Evolutionary conservation across 73 alveolate species (phyloP).

Genomic region (Breviolum minutum): DNA sequence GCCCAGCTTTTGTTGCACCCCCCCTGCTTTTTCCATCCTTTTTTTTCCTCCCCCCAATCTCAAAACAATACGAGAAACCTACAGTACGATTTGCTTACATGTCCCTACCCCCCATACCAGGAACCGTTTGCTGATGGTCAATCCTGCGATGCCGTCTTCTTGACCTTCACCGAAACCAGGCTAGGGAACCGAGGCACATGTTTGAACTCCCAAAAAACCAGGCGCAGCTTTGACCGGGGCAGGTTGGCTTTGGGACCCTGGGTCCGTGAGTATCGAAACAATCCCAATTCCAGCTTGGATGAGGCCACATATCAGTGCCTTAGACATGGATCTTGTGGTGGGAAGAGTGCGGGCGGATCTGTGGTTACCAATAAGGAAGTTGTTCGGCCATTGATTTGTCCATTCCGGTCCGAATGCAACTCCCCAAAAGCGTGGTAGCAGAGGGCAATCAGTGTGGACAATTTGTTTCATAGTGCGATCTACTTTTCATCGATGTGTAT

Average conservation of each 20-base stretch:
- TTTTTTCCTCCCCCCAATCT: no score
- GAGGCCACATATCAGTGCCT: conserved; percentile 74
- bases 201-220: not conserved
- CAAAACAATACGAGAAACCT: no score
- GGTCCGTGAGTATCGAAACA: conserved; percentile 77
- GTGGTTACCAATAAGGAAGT: no score
- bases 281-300: conserved; percentile 51
- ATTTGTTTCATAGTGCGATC: no score
- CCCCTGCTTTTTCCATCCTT: no score
- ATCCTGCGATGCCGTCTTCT: conserved; percentile 55
- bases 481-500: no score
- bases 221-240: not conserved
- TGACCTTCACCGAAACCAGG: conserved; percentile 85
- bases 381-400: no score
- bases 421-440: no score
- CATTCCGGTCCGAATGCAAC: no score
- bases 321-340: not conserved
- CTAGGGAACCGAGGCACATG: not conserved
- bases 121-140: conserved; percentile 89
- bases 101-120: not conserved
- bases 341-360: no score
- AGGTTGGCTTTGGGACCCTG: conserved; percentile 88
- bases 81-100: not conserved
- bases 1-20: no score
- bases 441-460: no score